A percentile compares a stretch with the other conserved stretches of the same genome.
phyloP scores from a whole-genome alignment of 2,329 filamentous ascomycete species.

The Coleophoma crateriformis region DNA sequence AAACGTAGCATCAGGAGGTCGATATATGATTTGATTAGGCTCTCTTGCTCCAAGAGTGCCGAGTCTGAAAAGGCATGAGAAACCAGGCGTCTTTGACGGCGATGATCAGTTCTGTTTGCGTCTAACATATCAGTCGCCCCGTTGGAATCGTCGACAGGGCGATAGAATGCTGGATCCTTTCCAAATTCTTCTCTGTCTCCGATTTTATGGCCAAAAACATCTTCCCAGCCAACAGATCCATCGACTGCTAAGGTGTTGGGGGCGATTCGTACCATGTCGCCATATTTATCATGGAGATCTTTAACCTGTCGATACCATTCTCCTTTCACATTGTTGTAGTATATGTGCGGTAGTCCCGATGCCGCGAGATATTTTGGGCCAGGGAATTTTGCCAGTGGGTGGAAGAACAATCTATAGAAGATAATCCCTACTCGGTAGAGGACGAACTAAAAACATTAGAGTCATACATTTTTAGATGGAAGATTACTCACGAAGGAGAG shows the following conservation, averaged over 20 bases:
- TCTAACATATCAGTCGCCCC: no score
- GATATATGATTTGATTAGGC: conserved; percentile 14
- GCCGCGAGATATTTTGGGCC: neutral
- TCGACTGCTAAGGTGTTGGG: conserved; percentile 4
- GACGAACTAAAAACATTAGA: no score
- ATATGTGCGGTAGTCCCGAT: neutral
- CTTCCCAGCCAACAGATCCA: conserved; percentile 5
- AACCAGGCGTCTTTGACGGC: conserved; percentile 16
- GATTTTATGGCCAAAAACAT: no score
- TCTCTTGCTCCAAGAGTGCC: conserved; percentile 23
- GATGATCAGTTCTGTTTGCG: conserved; percentile 9
- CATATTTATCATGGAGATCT: conserved; percentile 5
- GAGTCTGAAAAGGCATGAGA: conserved; percentile 22
- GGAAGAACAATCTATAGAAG: conserved; percentile 5
- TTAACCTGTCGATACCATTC: neutral
- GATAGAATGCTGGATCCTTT: neutral
- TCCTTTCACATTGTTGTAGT: neutral
- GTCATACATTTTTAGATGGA: no score
- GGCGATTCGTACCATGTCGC: conserved; percentile 5
- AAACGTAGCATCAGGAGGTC: conserved; percentile 1
- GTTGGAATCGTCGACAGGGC: no score
- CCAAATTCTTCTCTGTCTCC: neutral
- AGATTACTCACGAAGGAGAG: no score
- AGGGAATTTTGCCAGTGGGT: conserved; percentile 5
- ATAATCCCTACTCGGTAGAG: neutral